These are phyloP conservation scores for Eimeria brunetti DNA, from an alignment of 169 alveolate genomes.

Conservation along the genomic window DNA sequence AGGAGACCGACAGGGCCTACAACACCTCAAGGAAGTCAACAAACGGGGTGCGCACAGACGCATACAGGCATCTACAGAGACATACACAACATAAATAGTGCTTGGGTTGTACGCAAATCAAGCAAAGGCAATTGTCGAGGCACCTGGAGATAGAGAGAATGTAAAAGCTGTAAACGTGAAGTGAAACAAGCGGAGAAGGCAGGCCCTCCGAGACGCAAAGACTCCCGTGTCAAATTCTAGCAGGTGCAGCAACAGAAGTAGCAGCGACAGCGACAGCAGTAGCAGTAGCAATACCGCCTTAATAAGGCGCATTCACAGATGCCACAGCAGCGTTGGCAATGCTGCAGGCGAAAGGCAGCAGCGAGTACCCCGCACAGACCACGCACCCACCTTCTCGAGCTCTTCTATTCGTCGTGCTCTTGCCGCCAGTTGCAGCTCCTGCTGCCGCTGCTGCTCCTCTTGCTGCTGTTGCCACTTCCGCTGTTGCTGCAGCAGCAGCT, in stretches of 20 bases:
- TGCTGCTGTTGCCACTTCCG: constrained; percentile 72
- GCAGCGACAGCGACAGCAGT: neutral
- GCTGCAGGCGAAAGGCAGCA: neutral
- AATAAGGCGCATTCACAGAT: neutral
- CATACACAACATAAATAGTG: neutral
- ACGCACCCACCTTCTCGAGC: constrained; percentile 29
- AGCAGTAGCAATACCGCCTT: neutral
- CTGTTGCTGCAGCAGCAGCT: constrained; percentile 50
- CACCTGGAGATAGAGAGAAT: neutral
- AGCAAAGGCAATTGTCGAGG: neutral
- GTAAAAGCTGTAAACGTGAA: neutral
- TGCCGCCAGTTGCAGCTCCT: constrained; percentile 43
- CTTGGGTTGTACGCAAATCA: neutral
- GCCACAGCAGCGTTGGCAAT: neutral
- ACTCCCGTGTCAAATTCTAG: neutral
- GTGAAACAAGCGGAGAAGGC: neutral
- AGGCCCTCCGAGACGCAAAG: neutral
- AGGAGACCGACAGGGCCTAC: neutral
- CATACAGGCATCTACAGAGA: neutral
- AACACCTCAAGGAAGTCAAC: neutral
- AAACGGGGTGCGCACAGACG: neutral
- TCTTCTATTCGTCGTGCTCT: constrained; percentile 42
- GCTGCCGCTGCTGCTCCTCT: constrained; percentile 49
- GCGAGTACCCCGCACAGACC: neutral
- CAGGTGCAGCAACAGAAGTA: neutral